phyloP scores from a whole-genome alignment of 495 filamentous ascomycete species.

The Penicillium maclennaniae region DNA sequence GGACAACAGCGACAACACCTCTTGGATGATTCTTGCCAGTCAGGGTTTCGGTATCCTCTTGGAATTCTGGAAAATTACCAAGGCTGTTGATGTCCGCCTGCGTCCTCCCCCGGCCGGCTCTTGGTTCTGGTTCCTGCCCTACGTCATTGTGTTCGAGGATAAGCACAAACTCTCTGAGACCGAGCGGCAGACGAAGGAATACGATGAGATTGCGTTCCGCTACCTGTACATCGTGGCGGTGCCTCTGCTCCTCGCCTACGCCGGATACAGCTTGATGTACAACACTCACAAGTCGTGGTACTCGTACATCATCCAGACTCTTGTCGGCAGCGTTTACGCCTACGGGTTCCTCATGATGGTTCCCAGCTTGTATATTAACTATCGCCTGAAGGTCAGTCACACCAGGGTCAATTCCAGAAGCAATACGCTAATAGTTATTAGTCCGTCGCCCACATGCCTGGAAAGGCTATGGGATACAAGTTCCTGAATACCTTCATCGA shows the following conservation, averaged over 20 bases:
- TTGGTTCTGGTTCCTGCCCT: constrained; percentile 72
- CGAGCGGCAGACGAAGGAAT: constrained; percentile 96
- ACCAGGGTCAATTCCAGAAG: background rate
- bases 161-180: constrained; percentile 94
- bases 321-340: constrained; percentile 94
- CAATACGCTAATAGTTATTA: constrained; percentile 22
- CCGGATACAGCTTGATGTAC: constrained; percentile 83
- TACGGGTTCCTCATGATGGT: constrained; percentile 99
- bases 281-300: constrained; percentile 99
- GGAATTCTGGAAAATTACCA: constrained; percentile 99
- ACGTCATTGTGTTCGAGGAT: constrained; percentile 85
- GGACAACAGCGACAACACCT: constrained; percentile 95
- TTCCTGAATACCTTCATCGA: constrained; percentile 81
- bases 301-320: constrained; percentile 82
- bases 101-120: constrained; percentile 60
- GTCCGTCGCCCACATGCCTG: constrained; percentile 96
- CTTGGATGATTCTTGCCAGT: constrained; percentile 96
- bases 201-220: constrained; percentile 94
- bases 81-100: constrained; percentile 85
- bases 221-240: constrained; percentile 92
- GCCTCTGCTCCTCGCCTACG: constrained; percentile 84
- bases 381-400: constrained; percentile 69
- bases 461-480: constrained; percentile 94
- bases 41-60: constrained; percentile 92
- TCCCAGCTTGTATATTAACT: constrained; percentile 96